These are phyloP conservation scores for Euphorbia celastroides DNA, from an alignment of 441 rosid genomes.

Conservation along the genomic window DNA sequence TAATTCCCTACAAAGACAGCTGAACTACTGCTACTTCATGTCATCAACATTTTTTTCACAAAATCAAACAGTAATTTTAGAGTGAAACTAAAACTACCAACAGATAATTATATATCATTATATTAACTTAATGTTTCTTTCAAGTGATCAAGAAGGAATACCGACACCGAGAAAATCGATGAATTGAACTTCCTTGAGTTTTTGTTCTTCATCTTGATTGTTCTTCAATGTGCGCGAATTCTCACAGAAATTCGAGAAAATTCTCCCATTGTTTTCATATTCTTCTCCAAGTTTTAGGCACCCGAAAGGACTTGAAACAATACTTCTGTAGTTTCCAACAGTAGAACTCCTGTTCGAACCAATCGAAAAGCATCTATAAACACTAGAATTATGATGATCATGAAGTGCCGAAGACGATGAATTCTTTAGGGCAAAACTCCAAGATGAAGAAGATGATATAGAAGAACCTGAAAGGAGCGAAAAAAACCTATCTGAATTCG, in stretches of 20 bases:
- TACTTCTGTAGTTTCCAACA: conserved; percentile 27
- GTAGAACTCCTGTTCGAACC: conserved; percentile 19
- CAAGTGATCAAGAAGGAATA: conserved; percentile 41
- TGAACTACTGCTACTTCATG: conserved; percentile 18
- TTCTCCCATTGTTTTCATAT: conserved; percentile 12
- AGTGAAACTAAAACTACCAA: conserved; percentile 23
- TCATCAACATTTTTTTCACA: conserved; percentile 14
- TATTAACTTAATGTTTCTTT: conserved; percentile 4
- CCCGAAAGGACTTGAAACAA: conserved; percentile 36
- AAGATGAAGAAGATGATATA: conserved; percentile 28
- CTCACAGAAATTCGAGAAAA: neutral
- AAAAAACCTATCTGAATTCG: conserved; percentile 29
- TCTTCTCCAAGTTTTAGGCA: conserved; percentile 22
- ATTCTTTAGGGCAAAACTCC: conserved; percentile 22
- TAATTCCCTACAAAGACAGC: conserved; percentile 10
- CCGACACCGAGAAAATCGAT: conserved; percentile 71
- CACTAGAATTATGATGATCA: conserved; percentile 10
- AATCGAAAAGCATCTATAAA: conserved; percentile 23
- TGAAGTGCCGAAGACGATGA: conserved; percentile 22
- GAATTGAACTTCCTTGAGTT: conserved; percentile 34
- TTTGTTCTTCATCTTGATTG: conserved; percentile 32
- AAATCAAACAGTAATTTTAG: neutral
- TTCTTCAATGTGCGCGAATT: conserved; percentile 12
- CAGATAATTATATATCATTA: conserved; percentile 1
- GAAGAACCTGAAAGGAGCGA: conserved; percentile 28